phyloP scores from a whole-genome alignment of 345 rosid species.

The Populus alba region DNA sequence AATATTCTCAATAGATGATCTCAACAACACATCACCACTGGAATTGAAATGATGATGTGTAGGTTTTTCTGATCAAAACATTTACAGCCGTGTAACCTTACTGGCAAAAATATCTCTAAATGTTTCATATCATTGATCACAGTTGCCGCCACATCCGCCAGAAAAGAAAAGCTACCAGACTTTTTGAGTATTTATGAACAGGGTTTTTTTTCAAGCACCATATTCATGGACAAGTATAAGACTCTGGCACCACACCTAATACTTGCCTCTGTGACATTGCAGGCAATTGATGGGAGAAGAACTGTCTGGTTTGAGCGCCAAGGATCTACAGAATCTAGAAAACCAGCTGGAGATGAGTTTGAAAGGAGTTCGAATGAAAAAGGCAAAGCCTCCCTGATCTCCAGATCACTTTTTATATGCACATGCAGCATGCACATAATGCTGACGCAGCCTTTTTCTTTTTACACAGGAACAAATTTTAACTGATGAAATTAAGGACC shows the following conservation, averaged over 20 bases:
- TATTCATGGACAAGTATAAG: not conserved
- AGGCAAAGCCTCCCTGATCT: slow-evolving; percentile 35
- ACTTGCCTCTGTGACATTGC: not conserved
- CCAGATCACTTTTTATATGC: not conserved
- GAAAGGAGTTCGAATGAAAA: slow-evolving; percentile 55
- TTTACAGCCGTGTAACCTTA: not conserved
- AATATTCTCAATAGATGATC: not conserved
- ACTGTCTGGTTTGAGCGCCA: slow-evolving; percentile 58
- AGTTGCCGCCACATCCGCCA: not conserved
- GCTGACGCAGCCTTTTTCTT: not conserved
- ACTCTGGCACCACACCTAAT: slow-evolving; percentile 1
- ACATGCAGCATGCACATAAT: not conserved
- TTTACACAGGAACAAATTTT: slow-evolving; percentile 55
- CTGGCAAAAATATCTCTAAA: not conserved
- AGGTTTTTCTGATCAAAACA: not conserved
- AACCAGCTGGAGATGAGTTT: slow-evolving; percentile 67
- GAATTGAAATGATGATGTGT: not conserved
- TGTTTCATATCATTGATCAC: not conserved
- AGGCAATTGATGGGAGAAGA: slow-evolving; percentile 87
- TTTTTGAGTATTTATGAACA: not conserved
- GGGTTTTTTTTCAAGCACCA: not conserved
- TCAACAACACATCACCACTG: not conserved
- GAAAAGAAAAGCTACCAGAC: not conserved
- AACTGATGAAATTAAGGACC: slow-evolving; percentile 53
- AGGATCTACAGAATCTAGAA: slow-evolving; percentile 64